Percentiles rank a stretch among this genome's conserved stretches.
Conservation (phyloP, 2,329 filamentous ascomycete species). For the Colletotrichum acutatum region DNA sequence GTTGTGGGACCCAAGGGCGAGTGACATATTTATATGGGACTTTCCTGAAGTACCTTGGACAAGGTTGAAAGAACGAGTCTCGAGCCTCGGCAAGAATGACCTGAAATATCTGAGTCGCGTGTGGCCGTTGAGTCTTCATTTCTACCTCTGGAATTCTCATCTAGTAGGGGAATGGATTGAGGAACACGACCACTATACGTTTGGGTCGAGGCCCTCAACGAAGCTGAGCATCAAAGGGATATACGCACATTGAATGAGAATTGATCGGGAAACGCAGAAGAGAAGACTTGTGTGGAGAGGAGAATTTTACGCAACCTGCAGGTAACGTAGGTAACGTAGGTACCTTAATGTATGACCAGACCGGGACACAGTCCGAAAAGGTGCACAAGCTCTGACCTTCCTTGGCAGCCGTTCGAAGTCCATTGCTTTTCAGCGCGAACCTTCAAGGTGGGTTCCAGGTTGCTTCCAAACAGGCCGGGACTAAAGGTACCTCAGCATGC, state of each 20-base stretch:
- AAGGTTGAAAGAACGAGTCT: background rate
- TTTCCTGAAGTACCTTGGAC: background rate
- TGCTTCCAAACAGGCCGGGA: background rate
- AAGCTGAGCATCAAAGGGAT: background rate
- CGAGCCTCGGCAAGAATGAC: conserved; percentile 9
- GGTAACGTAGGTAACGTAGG: background rate
- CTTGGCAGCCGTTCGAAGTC: background rate
- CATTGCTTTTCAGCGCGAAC: background rate
- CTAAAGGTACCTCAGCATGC: background rate
- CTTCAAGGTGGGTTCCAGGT: background rate
- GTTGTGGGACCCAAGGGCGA: background rate
- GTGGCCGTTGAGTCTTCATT: conserved; percentile 16
- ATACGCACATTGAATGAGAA: background rate
- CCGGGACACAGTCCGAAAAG: background rate
- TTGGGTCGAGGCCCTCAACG: background rate
- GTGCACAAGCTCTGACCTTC: background rate
- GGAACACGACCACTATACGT: background rate
- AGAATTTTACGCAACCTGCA: background rate
- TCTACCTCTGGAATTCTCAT: background rate
- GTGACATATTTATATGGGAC: conserved; percentile 4
- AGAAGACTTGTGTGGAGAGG: background rate
- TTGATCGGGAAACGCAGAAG: background rate
- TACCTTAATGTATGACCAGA: background rate
- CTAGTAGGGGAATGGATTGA: conserved; percentile 1
- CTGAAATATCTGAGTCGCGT: conserved; percentile 21